A percentile compares a stretch with the other conserved stretches of the same genome.
phyloP scores from a whole-genome alignment of 352 stramenopile species.

The Pythium guiyangense region DNA sequence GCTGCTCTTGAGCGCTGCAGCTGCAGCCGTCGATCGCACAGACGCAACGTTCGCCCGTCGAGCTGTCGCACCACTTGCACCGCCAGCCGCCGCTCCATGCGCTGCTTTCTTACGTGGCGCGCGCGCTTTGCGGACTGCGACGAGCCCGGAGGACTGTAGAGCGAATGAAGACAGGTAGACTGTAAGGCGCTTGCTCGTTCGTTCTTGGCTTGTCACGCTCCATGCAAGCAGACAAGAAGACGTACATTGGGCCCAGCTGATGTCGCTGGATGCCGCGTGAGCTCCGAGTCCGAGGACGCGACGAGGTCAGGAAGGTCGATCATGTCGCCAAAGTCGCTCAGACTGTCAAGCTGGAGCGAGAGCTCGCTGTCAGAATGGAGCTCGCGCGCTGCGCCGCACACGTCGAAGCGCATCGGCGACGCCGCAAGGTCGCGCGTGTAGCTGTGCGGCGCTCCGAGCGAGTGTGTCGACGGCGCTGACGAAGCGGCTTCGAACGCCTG shows the following conservation, averaged over 20 bases:
- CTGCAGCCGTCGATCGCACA: not conserved
- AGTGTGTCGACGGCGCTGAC: not conserved
- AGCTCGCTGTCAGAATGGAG: conserved; percentile 27
- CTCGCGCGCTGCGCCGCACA: conserved; percentile 12
- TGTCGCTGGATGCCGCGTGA: conserved; percentile 2
- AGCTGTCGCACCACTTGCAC: not conserved
- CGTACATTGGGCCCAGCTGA: not conserved
- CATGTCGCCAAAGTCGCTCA: conserved; percentile 54
- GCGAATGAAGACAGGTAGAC: not conserved
- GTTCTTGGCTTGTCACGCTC: not conserved
- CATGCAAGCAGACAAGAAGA: not conserved
- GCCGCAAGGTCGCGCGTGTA: not conserved
- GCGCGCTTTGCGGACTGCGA: conserved; percentile 12
- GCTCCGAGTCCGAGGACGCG: conserved; percentile 31
- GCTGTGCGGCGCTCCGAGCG: not conserved
- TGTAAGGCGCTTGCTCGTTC: not conserved
- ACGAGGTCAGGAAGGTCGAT: conserved; percentile 52
- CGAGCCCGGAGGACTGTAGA: conserved; percentile 2
- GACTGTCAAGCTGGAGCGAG: conserved; percentile 33
- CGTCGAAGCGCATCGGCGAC: conserved; percentile 14
- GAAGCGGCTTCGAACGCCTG: conserved; percentile 3
- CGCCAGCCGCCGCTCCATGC: not conserved
- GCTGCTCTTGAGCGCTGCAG: not conserved
- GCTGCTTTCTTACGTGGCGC: conserved; percentile 4
- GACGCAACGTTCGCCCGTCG: not conserved